phyloP scores from a whole-genome alignment of 2,329 filamentous ascomycete species.

The Pseudogymnoascus sp. region DNA sequence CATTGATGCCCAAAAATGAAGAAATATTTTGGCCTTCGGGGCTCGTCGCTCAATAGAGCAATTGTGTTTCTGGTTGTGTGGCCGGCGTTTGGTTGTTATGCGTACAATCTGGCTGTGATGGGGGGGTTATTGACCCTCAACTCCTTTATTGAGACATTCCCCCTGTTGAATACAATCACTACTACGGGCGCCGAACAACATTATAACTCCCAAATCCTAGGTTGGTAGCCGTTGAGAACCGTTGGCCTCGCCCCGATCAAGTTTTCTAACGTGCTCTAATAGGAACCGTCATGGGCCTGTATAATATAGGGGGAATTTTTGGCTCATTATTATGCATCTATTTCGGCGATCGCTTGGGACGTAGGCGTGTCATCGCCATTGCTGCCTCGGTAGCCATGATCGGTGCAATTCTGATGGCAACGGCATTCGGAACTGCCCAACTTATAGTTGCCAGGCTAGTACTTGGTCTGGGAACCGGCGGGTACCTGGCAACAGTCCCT shows the following conservation, averaged over 20 bases:
- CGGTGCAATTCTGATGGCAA: slow-evolving; percentile 41
- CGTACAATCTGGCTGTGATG: slow-evolving; percentile 34
- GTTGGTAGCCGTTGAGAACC: background rate
- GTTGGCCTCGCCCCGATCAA: background rate
- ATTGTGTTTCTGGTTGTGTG: slow-evolving; percentile 33
- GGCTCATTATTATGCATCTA: slow-evolving; percentile 31
- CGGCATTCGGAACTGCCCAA: slow-evolving; percentile 39
- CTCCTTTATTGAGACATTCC: slow-evolving; percentile 28
- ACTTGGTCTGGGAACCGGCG: slow-evolving; percentile 42
- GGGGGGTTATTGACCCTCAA: slow-evolving; percentile 25
- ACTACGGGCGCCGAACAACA: background rate
- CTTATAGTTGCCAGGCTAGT: slow-evolving; percentile 45
- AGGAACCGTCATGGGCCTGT: slow-evolving; percentile 33
- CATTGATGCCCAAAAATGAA: background rate
- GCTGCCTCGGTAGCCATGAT: slow-evolving; percentile 50
- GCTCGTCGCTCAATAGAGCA: slow-evolving; percentile 1
- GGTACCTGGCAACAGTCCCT: slow-evolving; percentile 38
- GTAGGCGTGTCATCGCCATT: slow-evolving; percentile 48
- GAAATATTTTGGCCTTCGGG: slow-evolving; percentile 11
- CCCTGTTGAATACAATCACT: slow-evolving; percentile 31
- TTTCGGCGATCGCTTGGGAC: slow-evolving; percentile 44
- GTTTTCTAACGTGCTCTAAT: background rate
- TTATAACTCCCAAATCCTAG: background rate
- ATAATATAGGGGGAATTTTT: slow-evolving; percentile 32
- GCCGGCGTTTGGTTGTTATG: slow-evolving; percentile 35